A percentile compares a stretch with the other conserved stretches of the same genome.
phyloP scores from a whole-genome alignment of 352 stramenopile species.

The Globisporangium perplexum region DNA sequence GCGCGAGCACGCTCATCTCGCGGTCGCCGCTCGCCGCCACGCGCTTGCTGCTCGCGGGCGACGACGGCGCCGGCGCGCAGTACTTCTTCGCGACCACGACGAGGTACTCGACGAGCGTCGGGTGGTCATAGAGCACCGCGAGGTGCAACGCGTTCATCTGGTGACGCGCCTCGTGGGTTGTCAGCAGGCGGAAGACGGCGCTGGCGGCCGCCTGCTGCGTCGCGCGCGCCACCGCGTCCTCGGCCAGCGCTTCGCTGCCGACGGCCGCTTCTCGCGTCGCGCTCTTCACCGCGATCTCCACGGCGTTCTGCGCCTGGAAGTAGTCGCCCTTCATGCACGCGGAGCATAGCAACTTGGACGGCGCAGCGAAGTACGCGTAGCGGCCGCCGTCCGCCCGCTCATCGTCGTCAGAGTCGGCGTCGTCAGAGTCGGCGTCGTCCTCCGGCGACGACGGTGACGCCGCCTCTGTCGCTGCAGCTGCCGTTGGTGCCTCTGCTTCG shows the following conservation, averaged over 20 bases:
- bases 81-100: constrained; percentile 39
- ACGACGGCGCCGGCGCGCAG: constrained; percentile 18
- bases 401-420: constrained; percentile 16
- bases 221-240: neutral
- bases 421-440: constrained; percentile 2
- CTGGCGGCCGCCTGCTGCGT: constrained; percentile 8
- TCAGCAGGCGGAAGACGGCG: constrained; percentile 47
- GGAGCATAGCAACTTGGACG: constrained; percentile 56
- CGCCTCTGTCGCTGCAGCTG: too few species aligned
- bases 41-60: constrained; percentile 8
- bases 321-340: constrained; percentile 76
- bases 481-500: neutral
- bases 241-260: constrained; percentile 7
- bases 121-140: constrained; percentile 73
- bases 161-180: constrained; percentile 54
- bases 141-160: constrained; percentile 75
- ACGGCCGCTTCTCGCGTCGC: constrained; percentile 13
- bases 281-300: constrained; percentile 51
- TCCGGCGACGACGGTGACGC: too few species aligned
- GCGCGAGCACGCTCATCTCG: constrained; percentile 9
- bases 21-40: constrained; percentile 3
- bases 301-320: constrained; percentile 55
- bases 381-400: constrained; percentile 4
- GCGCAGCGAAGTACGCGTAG: constrained; percentile 52
- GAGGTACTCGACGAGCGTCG: constrained; percentile 52